A percentile compares a stretch with the other conserved stretches of the same genome.
phyloP scores from a whole-genome alignment of 2,329 filamentous ascomycete genomes.

The Pyrenochaeta sp. region DNA sequence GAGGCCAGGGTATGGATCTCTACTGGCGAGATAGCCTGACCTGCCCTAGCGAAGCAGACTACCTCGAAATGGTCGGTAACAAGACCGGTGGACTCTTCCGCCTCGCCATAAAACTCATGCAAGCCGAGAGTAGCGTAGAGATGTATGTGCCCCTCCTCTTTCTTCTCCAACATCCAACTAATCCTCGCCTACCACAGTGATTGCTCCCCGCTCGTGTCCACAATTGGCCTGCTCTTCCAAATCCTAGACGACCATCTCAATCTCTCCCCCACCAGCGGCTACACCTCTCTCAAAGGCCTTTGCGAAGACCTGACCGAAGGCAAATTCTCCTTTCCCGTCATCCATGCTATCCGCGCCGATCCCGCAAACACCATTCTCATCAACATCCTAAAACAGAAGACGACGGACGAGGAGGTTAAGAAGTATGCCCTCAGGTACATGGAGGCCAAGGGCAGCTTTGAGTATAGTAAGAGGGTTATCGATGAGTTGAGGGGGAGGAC shows the following conservation, averaged over 20 bases:
- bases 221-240: constrained; percentile 86
- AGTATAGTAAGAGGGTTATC: constrained; percentile 74
- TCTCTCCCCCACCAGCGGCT: constrained; percentile 64
- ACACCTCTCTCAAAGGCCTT: constrained; percentile 88
- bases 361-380: constrained; percentile 79
- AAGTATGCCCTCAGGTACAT: constrained; percentile 90
- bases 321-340: constrained; percentile 95
- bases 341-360: constrained; percentile 85
- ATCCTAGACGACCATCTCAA: constrained; percentile 96
- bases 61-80: constrained; percentile 92
- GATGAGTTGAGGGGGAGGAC: constrained; percentile 54
- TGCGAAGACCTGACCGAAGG: constrained; percentile 96
- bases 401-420: constrained; percentile 86
- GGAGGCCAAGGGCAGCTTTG: constrained; percentile 87
- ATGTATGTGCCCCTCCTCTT: constrained; percentile 46
- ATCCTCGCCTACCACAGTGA: constrained; percentile 56
- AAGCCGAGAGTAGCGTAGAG: constrained; percentile 68
- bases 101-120: constrained; percentile 86
- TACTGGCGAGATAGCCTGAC: constrained; percentile 88
- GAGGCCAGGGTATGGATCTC: constrained; percentile 89
- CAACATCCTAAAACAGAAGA: constrained; percentile 92
- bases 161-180: constrained; percentile 3
- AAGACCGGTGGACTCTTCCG: constrained; percentile 90
- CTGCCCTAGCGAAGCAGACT: constrained; percentile 85
- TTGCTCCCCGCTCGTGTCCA: constrained; percentile 83